Conservation (phyloP, 306 rosid species). For the Malus sieversii region DNA sequence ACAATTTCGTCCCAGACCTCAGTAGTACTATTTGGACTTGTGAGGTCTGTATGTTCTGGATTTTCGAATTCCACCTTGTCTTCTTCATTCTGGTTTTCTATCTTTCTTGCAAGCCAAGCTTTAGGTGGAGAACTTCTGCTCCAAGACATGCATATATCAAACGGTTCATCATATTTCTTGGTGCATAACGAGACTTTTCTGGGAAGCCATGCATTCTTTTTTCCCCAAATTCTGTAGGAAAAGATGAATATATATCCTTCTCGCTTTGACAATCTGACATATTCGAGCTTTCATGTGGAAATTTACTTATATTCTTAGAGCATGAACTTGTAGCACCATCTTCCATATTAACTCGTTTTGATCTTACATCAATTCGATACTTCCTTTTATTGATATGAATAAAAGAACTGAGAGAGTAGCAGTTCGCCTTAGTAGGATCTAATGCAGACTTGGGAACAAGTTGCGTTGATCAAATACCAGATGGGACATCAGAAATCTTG, state of each 20-base stretch:
- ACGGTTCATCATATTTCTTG: slow-evolving; percentile 14
- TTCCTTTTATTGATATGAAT: not conserved
- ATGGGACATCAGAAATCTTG: not conserved
- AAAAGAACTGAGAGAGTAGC: not conserved
- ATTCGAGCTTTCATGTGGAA: not conserved
- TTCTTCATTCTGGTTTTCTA: slow-evolving; percentile 4
- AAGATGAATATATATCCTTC: not conserved
- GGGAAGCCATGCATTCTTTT: slow-evolving; percentile 2
- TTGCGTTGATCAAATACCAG: not conserved
- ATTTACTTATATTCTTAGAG: not conserved
- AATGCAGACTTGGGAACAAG: not conserved
- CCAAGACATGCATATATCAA: slow-evolving; percentile 34
- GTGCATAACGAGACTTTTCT: not conserved
- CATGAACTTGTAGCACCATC: not conserved
- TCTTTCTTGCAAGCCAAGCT: not conserved
- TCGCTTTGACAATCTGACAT: not conserved
- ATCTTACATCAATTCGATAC: slow-evolving; percentile 4
- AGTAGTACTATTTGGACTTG: slow-evolving; percentile 18
- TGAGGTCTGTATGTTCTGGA: not conserved
- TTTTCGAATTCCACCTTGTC: not conserved
- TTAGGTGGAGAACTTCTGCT: not conserved
- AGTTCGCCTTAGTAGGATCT: not conserved
- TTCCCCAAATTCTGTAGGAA: slow-evolving; percentile 16
- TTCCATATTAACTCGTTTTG: not conserved
- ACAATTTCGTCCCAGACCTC: slow-evolving; percentile 62